These are phyloP conservation scores for Jacaranda mimosifolia DNA, from an alignment of 257 asterid species.

Conservation along the genomic window DNA sequence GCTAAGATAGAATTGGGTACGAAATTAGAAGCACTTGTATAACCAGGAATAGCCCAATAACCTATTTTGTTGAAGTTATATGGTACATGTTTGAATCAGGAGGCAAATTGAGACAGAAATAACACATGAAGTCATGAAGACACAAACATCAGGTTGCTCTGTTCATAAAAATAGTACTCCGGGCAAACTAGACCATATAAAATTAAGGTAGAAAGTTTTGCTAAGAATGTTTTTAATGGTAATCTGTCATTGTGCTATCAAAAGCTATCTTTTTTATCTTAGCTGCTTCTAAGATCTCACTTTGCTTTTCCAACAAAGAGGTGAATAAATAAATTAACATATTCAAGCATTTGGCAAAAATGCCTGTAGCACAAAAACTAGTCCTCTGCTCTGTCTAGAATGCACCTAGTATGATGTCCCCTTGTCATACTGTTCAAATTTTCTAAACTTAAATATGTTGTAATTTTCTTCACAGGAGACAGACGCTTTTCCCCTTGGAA, in stretches of 20 bases:
- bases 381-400: constrained; percentile 5
- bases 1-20: constrained; percentile 8
- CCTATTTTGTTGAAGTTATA: background rate
- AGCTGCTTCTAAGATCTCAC: constrained; percentile 8
- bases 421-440: constrained; percentile 21
- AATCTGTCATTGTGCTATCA: background rate
- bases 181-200: background rate
- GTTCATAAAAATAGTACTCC: background rate
- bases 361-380: constrained; percentile 6
- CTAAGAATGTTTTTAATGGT: constrained; percentile 12
- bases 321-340: constrained; percentile 15
- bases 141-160: constrained; percentile 7
- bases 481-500: constrained; percentile 81
- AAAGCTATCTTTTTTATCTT: constrained; percentile 3
- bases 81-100: background rate
- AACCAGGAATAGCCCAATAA: constrained; percentile 16
- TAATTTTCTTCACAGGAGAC: constrained; percentile 55
- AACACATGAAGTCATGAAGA: background rate
- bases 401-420: background rate
- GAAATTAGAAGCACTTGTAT: background rate
- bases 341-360: constrained; percentile 15
- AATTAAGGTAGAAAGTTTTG: background rate
- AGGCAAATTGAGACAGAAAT: constrained; percentile 15
- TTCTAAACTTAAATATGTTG: constrained; percentile 28
- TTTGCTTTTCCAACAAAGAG: constrained; percentile 19